Evolutionary conservation across 2,329 filamentous ascomycete genomes (phyloP).

Genomic region (Fusarium sterilihyphosum): DNA sequence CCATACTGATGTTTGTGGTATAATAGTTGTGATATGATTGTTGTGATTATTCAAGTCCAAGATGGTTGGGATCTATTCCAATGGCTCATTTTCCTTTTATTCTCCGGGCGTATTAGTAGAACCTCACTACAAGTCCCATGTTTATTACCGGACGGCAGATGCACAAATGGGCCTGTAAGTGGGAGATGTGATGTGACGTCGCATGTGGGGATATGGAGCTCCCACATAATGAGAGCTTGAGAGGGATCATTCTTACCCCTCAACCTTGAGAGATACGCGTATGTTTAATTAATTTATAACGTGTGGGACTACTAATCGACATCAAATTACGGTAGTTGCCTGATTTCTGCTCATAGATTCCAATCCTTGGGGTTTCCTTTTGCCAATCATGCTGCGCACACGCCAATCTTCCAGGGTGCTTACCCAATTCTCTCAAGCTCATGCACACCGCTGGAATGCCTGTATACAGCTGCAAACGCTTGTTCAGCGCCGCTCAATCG

Average conservation of each 20-base stretch:
- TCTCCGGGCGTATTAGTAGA: neutral
- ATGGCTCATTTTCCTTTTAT: neutral
- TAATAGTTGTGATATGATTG: too few relatives aligned
- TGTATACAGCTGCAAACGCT: accelerated
- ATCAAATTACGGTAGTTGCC: neutral
- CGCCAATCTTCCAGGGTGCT: neutral
- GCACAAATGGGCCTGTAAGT: neutral
- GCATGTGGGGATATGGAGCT: neutral
- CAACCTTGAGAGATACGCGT: neutral
- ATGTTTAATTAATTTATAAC: neutral
- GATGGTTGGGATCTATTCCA: neutral
- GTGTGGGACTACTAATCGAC: neutral
- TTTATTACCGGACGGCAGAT: neutral
- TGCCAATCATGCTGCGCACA: neutral
- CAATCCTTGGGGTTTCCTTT: accelerated
- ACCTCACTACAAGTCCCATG: neutral
- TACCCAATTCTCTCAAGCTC: neutral
- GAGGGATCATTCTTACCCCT: neutral
- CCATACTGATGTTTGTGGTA: neutral
- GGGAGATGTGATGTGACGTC: neutral
- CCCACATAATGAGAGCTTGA: neutral
- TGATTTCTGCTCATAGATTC: accelerated
- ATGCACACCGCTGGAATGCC: neutral
- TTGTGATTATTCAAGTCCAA: too few relatives aligned
- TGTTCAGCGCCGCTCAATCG: neutral